Evolutionary conservation across 2,329 filamentous ascomycete genomes (phyloP).

Genomic region (Colletotrichum zoysiae): DNA sequence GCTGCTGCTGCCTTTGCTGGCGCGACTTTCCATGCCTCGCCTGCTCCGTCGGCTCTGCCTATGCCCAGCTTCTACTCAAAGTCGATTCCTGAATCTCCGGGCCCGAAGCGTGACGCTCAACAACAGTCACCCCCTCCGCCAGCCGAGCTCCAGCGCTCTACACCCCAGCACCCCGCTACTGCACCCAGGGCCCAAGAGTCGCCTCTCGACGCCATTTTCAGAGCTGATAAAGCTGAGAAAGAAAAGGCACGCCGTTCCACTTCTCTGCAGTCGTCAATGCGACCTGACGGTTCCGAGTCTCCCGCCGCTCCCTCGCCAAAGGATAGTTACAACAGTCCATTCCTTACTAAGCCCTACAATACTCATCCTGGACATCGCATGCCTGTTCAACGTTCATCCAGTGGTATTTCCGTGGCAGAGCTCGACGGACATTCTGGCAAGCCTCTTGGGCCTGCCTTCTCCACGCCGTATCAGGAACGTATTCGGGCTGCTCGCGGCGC

Average conservation of each 20-base stretch:
- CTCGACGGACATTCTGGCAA: constrained; percentile 70
- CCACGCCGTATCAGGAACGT: constrained; percentile 73
- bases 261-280: constrained; percentile 58
- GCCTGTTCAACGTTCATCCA: constrained; percentile 42
- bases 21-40: constrained; percentile 94
- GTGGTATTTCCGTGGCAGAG: constrained; percentile 75
- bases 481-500: constrained; percentile 66
- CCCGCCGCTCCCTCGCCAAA: constrained; percentile 59
- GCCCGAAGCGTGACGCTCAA: constrained; percentile 50
- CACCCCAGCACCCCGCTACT: constrained; percentile 54
- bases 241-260: constrained; percentile 69
- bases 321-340: constrained; percentile 44
- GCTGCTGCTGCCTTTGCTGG: constrained; percentile 79
- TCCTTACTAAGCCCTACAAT: constrained; percentile 29
- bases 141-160: constrained; percentile 64
- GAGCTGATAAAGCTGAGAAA: constrained; percentile 84
- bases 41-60: constrained; percentile 88
- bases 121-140: constrained; percentile 65
- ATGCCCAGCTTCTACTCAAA: constrained; percentile 89
- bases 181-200: constrained; percentile 67
- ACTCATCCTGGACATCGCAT: constrained; percentile 37
- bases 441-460: constrained; percentile 74
- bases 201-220: constrained; percentile 91
- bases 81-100: constrained; percentile 75
- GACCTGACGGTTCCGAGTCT: constrained; percentile 61